phyloP scores from a whole-genome alignment of 23 red algal genomes.

The Gracilaria vermiculophylla region DNA sequence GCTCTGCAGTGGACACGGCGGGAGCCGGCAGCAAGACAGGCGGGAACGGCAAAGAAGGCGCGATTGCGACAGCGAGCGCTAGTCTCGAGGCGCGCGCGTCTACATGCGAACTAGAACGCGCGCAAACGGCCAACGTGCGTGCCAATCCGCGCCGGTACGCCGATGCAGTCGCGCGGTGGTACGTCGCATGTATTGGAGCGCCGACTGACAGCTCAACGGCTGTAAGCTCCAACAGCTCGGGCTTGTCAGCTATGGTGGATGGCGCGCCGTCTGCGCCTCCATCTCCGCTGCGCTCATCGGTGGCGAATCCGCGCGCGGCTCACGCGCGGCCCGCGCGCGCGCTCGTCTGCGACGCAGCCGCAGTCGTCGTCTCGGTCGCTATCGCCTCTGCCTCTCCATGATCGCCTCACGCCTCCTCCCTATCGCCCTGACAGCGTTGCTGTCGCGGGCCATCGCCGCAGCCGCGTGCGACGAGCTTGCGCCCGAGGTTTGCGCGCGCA shows the following conservation, averaged over 20 bases:
- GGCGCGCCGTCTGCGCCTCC: neutral
- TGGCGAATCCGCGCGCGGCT: too few relatives aligned
- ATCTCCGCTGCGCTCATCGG: too few relatives aligned
- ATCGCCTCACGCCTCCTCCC: neutral
- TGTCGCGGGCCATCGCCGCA: neutral
- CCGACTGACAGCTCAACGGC: neutral
- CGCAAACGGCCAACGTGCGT: too few relatives aligned
- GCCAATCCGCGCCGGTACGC: too few relatives aligned
- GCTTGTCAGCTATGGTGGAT: conserved; percentile 20
- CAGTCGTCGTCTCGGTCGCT: neutral
- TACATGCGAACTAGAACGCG: too few relatives aligned
- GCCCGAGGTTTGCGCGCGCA: neutral
- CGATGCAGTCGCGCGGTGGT: neutral
- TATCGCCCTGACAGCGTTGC: neutral
- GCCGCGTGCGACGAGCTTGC: neutral
- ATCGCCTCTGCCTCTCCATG: neutral
- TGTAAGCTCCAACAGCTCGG: neutral
- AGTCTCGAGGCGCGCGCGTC: neutral
- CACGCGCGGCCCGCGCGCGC: neutral
- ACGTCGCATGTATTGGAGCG: too few relatives aligned
- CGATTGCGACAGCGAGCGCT: too few relatives aligned
- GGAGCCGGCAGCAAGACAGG: neutral
- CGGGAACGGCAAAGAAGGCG: neutral
- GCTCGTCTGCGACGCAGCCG: neutral
- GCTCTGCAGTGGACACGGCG: neutral